These are phyloP conservation scores for Fibroporia radiculosa DNA, from an alignment of 768 basidiomycete genomes.

Conservation along the genomic window DNA sequence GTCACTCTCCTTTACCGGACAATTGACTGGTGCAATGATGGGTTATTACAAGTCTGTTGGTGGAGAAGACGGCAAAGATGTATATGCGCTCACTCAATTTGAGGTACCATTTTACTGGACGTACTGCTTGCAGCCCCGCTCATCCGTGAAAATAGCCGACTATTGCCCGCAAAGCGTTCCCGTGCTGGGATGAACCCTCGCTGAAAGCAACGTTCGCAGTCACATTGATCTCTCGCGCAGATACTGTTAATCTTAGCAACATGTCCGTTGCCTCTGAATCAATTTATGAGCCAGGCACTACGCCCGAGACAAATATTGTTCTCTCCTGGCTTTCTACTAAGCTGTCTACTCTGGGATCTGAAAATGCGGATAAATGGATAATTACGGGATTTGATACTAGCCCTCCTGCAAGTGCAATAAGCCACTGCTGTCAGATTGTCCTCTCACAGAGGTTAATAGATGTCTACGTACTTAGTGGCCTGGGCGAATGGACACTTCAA, in stretches of 20 bases:
- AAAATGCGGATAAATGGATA: conserved; percentile 56
- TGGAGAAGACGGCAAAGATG: conserved; percentile 52
- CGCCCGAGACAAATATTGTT: not conserved
- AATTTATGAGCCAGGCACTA: conserved; percentile 27
- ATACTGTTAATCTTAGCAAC: conserved; percentile 78
- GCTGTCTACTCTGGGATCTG: conserved; percentile 27
- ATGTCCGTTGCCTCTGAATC: conserved; percentile 72
- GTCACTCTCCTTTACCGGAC: conserved; percentile 57
- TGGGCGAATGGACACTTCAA: conserved; percentile 78
- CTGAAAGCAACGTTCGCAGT: conserved; percentile 79
- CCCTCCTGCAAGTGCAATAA: conserved; percentile 47
- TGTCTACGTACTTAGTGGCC: conserved; percentile 88
- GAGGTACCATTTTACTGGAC: conserved; percentile 37
- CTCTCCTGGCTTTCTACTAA: conserved; percentile 21
- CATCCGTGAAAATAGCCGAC: conserved; percentile 50
- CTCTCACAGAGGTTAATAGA: too few species aligned
- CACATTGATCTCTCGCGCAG: conserved; percentile 70
- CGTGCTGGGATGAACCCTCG: conserved; percentile 90
- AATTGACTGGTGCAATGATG: conserved; percentile 65
- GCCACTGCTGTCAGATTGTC: too few species aligned
- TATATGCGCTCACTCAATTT: conserved; percentile 83
- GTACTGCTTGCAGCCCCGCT: not conserved
- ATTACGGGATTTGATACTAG: conserved; percentile 75
- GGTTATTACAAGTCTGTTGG: conserved; percentile 74
- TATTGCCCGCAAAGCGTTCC: conserved; percentile 74